Evolutionary conservation across 768 basidiomycete species (phyloP).

Genomic region (Rhizopogon sp.): DNA sequence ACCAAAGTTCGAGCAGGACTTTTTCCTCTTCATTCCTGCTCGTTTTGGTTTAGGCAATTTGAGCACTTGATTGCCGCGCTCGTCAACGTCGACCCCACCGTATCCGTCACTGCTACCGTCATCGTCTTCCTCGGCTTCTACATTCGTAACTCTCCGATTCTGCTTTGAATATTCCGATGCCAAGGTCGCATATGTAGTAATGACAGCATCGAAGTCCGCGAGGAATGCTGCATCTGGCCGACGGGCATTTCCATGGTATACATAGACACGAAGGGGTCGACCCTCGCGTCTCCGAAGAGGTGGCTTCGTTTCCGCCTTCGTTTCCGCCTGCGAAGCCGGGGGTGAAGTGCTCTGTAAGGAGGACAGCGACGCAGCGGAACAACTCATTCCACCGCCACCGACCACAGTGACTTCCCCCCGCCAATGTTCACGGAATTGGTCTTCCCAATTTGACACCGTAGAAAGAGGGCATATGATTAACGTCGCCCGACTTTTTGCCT

Average conservation of each 20-base stretch:
- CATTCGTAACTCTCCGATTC: slow-evolving; percentile 51
- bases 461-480: slow-evolving; percentile 96
- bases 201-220: slow-evolving; percentile 93
- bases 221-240: slow-evolving; percentile 82
- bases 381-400: slow-evolving; percentile 60
- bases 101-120: slow-evolving; percentile 60
- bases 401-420: slow-evolving; percentile 78
- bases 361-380: slow-evolving; percentile 23
- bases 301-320: slow-evolving; percentile 18
- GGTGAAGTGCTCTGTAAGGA: slow-evolving; percentile 31
- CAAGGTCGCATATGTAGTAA: slow-evolving; percentile 95
- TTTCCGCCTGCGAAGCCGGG: slow-evolving; percentile 25
- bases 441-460: slow-evolving; percentile 98
- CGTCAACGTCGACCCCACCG: slow-evolving; percentile 61
- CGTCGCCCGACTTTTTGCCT: slow-evolving; percentile 81
- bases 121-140: slow-evolving; percentile 64
- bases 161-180: slow-evolving; percentile 95
- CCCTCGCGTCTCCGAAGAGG: slow-evolving; percentile 39
- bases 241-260: slow-evolving; percentile 92
- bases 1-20: slow-evolving; percentile 39
- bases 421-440: slow-evolving; percentile 98
- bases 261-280: slow-evolving; percentile 73
- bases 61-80: slow-evolving; percentile 56
- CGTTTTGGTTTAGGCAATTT: slow-evolving; percentile 65
- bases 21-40: slow-evolving; percentile 62